A percentile compares a stretch with the other conserved stretches of the same genome.
These are phyloP conservation scores for Schizophyllum commune DNA, from an alignment of 1,284 basidiomycete species.

Conservation along the genomic window DNA sequence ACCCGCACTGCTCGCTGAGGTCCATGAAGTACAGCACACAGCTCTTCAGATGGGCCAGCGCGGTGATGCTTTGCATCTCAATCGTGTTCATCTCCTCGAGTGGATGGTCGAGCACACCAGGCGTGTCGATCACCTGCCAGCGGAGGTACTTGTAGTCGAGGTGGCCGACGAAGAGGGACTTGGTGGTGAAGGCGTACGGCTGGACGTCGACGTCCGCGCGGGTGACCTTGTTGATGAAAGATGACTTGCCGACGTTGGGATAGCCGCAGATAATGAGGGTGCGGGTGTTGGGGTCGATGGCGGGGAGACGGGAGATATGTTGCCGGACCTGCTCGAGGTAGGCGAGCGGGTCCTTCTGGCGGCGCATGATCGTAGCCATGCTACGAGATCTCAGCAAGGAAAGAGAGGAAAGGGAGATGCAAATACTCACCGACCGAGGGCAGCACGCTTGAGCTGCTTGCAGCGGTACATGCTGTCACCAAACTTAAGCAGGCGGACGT, in stretches of 20 bases:
- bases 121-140: conserved; percentile 97
- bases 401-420: neutral
- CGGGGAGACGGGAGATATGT: conserved; percentile 92
- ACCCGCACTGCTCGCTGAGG: conserved; percentile 92
- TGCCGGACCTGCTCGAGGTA: conserved; percentile 97
- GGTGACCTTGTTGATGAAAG: conserved; percentile 97
- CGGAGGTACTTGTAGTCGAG: conserved; percentile 96
- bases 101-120: conserved; percentile 88
- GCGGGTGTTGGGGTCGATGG: conserved; percentile 94
- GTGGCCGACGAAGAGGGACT: conserved; percentile 93
- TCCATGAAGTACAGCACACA: conserved; percentile 97
- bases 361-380: conserved; percentile 95
- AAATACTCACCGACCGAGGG: conserved; percentile 75
- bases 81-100: conserved; percentile 99
- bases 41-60: conserved; percentile 86
- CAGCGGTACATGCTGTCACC: conserved; percentile 94
- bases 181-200: conserved; percentile 97
- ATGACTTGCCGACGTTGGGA: conserved; percentile 96
- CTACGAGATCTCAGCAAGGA: conserved; percentile 26
- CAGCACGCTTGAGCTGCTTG: conserved; percentile 93
- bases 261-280: conserved; percentile 95
- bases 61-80: conserved; percentile 98
- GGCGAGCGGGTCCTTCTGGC: conserved; percentile 93
- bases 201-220: conserved; percentile 96
- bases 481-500: conserved; percentile 91